Conservation (phyloP, 1,139 yeast species). For the Lodderomyces margitis region DNA sequence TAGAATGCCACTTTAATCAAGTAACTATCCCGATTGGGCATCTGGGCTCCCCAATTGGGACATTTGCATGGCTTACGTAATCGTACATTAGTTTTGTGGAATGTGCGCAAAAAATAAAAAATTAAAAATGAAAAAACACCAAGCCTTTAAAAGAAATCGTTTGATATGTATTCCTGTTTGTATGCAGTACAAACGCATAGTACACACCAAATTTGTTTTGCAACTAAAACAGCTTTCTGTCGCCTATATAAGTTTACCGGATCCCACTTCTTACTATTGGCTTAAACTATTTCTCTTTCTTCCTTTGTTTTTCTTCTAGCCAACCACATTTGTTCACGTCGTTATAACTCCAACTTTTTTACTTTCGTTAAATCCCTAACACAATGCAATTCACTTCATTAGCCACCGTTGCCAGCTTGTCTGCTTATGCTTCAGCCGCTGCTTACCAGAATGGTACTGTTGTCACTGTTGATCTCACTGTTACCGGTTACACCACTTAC, state of each 20-base stretch:
- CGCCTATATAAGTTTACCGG: background rate
- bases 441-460: slow-evolving; percentile 31
- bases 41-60: background rate
- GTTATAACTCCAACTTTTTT: slow-evolving; percentile 3
- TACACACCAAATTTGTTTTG: slow-evolving; percentile 1
- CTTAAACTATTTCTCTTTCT: slow-evolving; percentile 13
- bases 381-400: slow-evolving; percentile 41
- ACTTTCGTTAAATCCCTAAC: slow-evolving; percentile 7
- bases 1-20: too few species aligned
- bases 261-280: background rate
- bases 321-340: background rate
- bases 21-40: background rate
- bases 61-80: background rate
- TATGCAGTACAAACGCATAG: background rate
- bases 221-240: background rate
- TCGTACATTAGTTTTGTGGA: background rate
- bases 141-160: slow-evolving; percentile 1
- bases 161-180: background rate
- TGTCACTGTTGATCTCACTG: slow-evolving; percentile 35
- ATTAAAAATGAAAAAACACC: too few species aligned
- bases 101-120: too few species aligned
- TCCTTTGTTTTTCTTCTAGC: slow-evolving; percentile 13
- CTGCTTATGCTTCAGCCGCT: slow-evolving; percentile 33
- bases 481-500: slow-evolving; percentile 37
- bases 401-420: slow-evolving; percentile 34